Evolutionary conservation across 179 eudicot genomes (phyloP), one percentile per base, ranked within the genome.

Genomic region (Beta corolliflora): DNA sequence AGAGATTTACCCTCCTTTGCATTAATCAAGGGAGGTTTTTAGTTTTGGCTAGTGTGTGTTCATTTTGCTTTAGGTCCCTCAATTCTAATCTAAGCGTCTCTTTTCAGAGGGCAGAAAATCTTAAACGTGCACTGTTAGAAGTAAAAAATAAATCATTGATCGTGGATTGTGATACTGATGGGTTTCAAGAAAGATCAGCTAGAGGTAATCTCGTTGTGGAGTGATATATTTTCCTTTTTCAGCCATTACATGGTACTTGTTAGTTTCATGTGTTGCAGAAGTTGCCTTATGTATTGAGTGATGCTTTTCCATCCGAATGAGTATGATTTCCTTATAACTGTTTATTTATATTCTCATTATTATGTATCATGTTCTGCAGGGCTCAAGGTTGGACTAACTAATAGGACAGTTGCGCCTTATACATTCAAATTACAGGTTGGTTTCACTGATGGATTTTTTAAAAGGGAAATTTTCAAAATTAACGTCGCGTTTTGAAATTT

Each of bases 31-130:
- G 16, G 11, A n/a, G 13, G n/a, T 2, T 41, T 71, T 23, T 50
- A 71, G 29, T 15, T 6, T 74, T 53, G 21, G 50, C 54, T 71
- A 56, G 11, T 61, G 54, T 61, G 29, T 81, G 36, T 73, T 78
- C 36, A 7, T 78, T 75, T 81, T 76, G 9, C 67, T 65, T 74
- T 78, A 21, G 50, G 44, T 31, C 45, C 73, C 31, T 75, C 52
- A 10, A 71, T 18, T 81, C 70, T 61, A 31, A 72, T 75, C 61
- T 63, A 44, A 84, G 36, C n/a, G 0, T 85, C 76, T 45, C 16
- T 77, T 79, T 83, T 25, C 79, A 93, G 97, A 86, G 86, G 88
- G 82, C 88, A 85, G 78, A 72, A 67, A 70, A 81, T 73, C 83
- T 91, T 81, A 92, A 91, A 87, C 82, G 60, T 58, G 76, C 85